Percentiles rank a stretch among this genome's conserved stretches.
Conservation (phyloP, 306 rosid genomes). For the Quercus parvula region DNA sequence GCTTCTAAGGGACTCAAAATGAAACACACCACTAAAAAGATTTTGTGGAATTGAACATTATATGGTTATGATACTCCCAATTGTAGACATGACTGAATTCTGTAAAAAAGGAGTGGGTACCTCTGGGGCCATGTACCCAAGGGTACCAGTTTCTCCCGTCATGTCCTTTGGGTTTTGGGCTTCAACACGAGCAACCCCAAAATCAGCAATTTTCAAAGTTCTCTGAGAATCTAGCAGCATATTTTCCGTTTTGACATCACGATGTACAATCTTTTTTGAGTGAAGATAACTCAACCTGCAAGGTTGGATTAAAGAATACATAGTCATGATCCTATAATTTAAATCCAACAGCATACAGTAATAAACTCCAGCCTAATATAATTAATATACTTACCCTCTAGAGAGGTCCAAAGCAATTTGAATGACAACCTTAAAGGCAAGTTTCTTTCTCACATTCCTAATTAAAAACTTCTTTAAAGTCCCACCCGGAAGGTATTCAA, state of each 20-base stretch:
- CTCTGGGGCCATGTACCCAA: constrained; percentile 97
- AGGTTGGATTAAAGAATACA: constrained; percentile 8
- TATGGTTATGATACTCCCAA: neutral
- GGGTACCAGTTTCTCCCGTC: constrained; percentile 98
- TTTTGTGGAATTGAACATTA: neutral
- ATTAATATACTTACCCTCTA: constrained; percentile 56
- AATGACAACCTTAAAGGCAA: constrained; percentile 64
- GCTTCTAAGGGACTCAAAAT: neutral
- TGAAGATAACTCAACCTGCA: constrained; percentile 78
- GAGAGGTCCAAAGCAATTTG: constrained; percentile 88
- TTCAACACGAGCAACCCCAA: constrained; percentile 93
- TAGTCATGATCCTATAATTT: neutral
- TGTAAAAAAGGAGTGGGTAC: constrained; percentile 24
- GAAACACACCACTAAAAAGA: neutral
- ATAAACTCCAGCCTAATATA: neutral
- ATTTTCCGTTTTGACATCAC: constrained; percentile 80
- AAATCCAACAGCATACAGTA: neutral
- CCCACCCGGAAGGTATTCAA: constrained; percentile 86
- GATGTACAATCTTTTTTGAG: constrained; percentile 76
- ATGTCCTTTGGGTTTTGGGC: constrained; percentile 78
- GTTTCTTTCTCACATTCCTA: constrained; percentile 64
- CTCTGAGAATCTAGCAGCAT: constrained; percentile 55
- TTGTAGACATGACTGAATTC: neutral
- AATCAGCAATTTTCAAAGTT: constrained; percentile 80
- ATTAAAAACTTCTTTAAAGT: constrained; percentile 69